Percentiles rank a stretch among this genome's conserved stretches.
phyloP scores from a whole-genome alignment of 176 grass and related monocot genomes.

The Oryza glumipatula region DNA sequence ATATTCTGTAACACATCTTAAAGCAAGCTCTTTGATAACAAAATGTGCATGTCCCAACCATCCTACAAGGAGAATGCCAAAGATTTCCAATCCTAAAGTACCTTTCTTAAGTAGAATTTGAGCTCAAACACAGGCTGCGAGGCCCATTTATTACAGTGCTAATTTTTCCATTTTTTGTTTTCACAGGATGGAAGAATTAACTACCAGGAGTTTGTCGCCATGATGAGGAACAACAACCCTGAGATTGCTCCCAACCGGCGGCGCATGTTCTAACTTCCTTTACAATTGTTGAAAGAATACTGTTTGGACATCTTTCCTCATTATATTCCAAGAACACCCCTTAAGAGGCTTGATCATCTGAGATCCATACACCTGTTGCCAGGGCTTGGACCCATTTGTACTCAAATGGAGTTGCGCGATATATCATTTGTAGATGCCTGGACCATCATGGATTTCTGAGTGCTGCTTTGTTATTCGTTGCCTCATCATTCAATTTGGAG shows the following conservation, averaged over 20 bases:
- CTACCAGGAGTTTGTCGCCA: conserved; percentile 93
- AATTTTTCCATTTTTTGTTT: conserved; percentile 28
- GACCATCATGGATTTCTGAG: conserved; percentile 12
- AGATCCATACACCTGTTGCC: neutral
- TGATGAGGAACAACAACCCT: conserved; percentile 86
- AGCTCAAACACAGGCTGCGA: neutral
- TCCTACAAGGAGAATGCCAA: neutral
- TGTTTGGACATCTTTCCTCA: conserved; percentile 10
- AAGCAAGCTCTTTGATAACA: neutral
- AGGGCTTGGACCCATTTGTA: neutral
- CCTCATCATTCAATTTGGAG: conserved; percentile 10
- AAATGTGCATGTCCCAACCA: neutral
- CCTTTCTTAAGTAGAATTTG: conserved; percentile 9
- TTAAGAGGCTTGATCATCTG: conserved; percentile 10
- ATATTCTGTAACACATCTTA: conserved; percentile 1
- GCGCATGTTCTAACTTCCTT: conserved; percentile 48
- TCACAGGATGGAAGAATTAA: conserved; percentile 97
- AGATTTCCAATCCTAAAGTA: conserved; percentile 15
- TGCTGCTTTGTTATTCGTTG: neutral
- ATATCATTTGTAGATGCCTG: conserved; percentile 16
- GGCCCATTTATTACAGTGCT: conserved; percentile 15
- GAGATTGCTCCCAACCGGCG: conserved; percentile 68
- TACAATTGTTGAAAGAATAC: conserved; percentile 22
- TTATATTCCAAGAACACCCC: conserved; percentile 19
- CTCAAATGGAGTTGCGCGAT: neutral